Evolutionary conservation across 164 flowering plant genomes (phyloP).

Genomic region (Dillenia turbinata): DNA sequence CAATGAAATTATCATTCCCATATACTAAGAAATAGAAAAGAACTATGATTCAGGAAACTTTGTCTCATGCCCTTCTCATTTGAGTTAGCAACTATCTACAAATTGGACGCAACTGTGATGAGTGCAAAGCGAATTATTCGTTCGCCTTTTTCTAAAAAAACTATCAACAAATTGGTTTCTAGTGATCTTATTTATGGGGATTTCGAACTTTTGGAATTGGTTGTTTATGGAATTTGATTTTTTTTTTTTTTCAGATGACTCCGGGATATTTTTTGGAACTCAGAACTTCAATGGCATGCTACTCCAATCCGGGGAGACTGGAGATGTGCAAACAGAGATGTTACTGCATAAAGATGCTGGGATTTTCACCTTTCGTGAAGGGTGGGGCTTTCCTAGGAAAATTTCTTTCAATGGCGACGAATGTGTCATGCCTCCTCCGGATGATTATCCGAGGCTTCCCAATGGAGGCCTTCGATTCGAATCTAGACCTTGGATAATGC

Average conservation of each 20-base stretch:
- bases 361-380: conserved; percentile 54
- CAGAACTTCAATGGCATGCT: conserved; percentile 64
- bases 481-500: conserved; percentile 1
- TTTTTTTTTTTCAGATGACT: conserved; percentile 51
- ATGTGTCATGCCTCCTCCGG: conserved; percentile 81
- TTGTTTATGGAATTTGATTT: not conserved
- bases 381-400: conserved; percentile 81
- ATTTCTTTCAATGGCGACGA: conserved; percentile 54
- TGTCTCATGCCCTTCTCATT: not conserved
- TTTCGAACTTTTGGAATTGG: too few species aligned
- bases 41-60: too few species aligned
- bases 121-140: too few species aligned
- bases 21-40: too few species aligned
- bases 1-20: too few species aligned
- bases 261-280: conserved; percentile 80
- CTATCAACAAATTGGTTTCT: not conserved
- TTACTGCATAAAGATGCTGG: conserved; percentile 55
- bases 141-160: too few species aligned
- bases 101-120: too few species aligned
- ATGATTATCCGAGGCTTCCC: conserved; percentile 60
- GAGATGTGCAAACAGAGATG: conserved; percentile 72
- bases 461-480: conserved; percentile 16
- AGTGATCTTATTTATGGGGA: too few species aligned
- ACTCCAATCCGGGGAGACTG: conserved; percentile 43
- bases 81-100: too few species aligned